Evolutionary conservation across 108 stramenopile species (phyloP), one percentile per base, ranked within the genome.

Genomic region (Nitzschia putrida): DNA sequence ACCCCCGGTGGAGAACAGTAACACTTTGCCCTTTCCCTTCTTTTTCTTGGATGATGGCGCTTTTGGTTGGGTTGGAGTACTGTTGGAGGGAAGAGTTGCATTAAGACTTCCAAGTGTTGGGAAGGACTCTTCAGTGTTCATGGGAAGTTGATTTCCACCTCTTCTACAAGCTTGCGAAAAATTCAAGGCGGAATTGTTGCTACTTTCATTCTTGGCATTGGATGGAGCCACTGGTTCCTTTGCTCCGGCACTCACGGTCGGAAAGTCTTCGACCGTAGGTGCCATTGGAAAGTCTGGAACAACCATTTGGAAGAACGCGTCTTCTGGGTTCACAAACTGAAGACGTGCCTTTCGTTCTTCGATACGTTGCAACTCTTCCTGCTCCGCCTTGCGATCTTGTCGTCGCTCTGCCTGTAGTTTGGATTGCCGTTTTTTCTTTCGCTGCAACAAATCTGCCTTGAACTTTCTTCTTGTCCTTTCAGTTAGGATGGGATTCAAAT

Each of bases 311-410:
- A 90, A 90, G 60, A 90, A 90, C 10, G 77, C 79, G 55, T 90
- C 89, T 40, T 82, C 71, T 5, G 81, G 87, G 63, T 90, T 86
- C 21, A 90, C 78, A 6, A 55, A 53, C 67, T 88, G 86, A 8
- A 74, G 60, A 21, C 71, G 58, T 12, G 72, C 65, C 42, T 79
- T 77, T 10, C 84, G 68, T 56, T 80, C 71, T 29, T 88, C 80
- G 38, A 75, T 70, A n/a, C 73, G 74, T 54, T 78, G 60, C 34
- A 67, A 70, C 45, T 83, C 78, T 61, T 76, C 81, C 10, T 61
- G 53, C 24, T 64, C 54, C 14, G 76, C 80, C 9, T 25, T 55
- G 24, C 65, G 74, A 42, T 92, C 85, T 20, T 69, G 77, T 25
- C 74, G 79, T 66, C 84, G 73, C 72, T 92, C 91, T 3, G 83